Percentiles rank a stretch among this genome's conserved stretches.
Conservation (phyloP, 306 rosid genomes). For the Herpetospermum pedunculosum region DNA sequence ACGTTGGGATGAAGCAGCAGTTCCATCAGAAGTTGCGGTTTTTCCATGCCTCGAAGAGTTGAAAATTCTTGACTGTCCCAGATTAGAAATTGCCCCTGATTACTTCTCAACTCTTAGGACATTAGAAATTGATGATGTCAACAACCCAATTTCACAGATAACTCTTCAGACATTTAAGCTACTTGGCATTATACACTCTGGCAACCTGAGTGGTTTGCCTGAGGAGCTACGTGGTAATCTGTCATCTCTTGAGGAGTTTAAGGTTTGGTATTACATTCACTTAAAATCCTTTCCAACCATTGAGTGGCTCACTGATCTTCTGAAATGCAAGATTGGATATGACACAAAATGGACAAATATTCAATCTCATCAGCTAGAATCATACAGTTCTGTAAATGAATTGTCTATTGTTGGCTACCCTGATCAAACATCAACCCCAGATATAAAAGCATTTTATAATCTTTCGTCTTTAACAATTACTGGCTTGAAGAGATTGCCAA, state of each 20-base stretch:
- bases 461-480: neutral
- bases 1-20: conserved; percentile 3
- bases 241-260: conserved; percentile 8
- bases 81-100: conserved; percentile 4
- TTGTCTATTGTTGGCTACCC: conserved; percentile 1
- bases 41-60: conserved; percentile 9
- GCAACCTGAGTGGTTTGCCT: conserved; percentile 6
- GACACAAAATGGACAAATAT: neutral
- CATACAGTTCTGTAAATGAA: neutral
- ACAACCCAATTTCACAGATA: neutral
- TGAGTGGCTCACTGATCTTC: conserved; percentile 4
- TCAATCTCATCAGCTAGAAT: neutral
- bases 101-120: conserved; percentile 2
- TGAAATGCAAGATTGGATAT: neutral
- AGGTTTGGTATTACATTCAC: conserved; percentile 5
- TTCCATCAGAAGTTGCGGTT: neutral
- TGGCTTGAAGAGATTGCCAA: neutral
- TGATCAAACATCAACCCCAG: conserved; percentile 3
- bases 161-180: conserved; percentile 6
- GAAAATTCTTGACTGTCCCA: conserved; percentile 3
- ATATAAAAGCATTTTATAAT: neutral
- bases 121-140: neutral
- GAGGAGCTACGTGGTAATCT: conserved; percentile 4
- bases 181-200: conserved; percentile 4
- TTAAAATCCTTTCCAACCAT: conserved; percentile 2